Conservation (phyloP, 1,284 basidiomycete genomes). For the Ustilago esculenta region DNA sequence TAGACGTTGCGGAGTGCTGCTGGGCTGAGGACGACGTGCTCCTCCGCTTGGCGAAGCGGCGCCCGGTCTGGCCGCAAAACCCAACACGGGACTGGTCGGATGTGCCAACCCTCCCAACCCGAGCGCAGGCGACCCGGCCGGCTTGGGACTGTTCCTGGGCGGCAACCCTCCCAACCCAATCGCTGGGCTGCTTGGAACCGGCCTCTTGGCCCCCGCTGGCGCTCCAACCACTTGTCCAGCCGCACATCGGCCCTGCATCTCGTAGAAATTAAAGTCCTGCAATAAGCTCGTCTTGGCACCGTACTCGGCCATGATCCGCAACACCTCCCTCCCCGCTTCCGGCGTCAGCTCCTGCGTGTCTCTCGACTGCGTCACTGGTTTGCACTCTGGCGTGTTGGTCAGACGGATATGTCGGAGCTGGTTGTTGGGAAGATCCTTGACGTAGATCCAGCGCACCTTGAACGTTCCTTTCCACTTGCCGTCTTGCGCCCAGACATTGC, state of each 20-base stretch:
- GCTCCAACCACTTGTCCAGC: background rate
- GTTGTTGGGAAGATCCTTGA: slow-evolving; percentile 64
- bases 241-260: slow-evolving; percentile 39
- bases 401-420: slow-evolving; percentile 61
- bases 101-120: slow-evolving; percentile 7
- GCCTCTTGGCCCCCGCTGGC: background rate
- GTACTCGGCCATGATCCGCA: slow-evolving; percentile 58
- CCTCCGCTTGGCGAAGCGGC: slow-evolving; percentile 18
- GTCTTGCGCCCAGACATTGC: slow-evolving; percentile 65
- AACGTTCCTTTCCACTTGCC: slow-evolving; percentile 66
- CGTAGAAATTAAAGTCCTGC: slow-evolving; percentile 55
- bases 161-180: slow-evolving; percentile 17
- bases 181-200: slow-evolving; percentile 8
- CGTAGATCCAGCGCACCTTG: slow-evolving; percentile 64
- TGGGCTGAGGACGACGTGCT: slow-evolving; percentile 6
- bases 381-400: slow-evolving; percentile 58
- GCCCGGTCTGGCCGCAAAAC: background rate
- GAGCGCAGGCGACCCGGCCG: slow-evolving; percentile 16
- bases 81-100: slow-evolving; percentile 9
- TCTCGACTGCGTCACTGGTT: slow-evolving; percentile 63
- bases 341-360: slow-evolving; percentile 65
- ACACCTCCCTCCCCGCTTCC: slow-evolving; percentile 51
- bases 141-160: slow-evolving; percentile 22
- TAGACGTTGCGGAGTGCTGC: slow-evolving; percentile 8
- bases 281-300: slow-evolving; percentile 48